Evolutionary conservation across 176 grass and related monocot species (phyloP), one percentile per base, ranked within the genome.

Genomic region (Eragrostis curvula): DNA sequence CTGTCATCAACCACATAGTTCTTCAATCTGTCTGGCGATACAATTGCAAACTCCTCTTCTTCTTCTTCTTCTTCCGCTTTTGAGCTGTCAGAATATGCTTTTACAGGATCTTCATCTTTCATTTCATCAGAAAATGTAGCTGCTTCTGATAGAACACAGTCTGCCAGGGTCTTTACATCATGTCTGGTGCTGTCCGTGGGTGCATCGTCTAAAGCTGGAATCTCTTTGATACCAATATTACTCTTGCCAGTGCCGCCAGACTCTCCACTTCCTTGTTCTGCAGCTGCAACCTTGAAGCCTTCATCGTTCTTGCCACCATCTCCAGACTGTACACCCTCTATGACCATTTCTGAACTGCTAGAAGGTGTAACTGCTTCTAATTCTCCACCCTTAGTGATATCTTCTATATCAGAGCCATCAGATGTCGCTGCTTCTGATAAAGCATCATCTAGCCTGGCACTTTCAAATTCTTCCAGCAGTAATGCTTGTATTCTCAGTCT

Each of bases 401-500:
- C 30, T 57, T 76, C 82, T 23, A 64, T 68, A 83, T 69, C 63
- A 44, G 53, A 57, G 25, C 20, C 14, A 52, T 65, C 27, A 65
- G 66, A 58, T 75, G 76, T 36, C 14, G 28, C 41, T 47, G 56
- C 76, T 15, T 83, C 73, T 77, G 66, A 64, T 52, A 81, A 39
- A 66, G 45, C 74, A 63, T 86, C 36, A 71, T 87, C 65, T 20
- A 89, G 29, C 64, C 53, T 84, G 16, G 73, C 80, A 85, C 39
- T 83, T 72, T 62, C 63, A 87, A 97, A 86, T 67, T 89, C 78
- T 85, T 92, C 59, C 58, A 87, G 29, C 47, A 97, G 84, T 45
- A 92, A 86, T 53, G 50, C 25, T 52, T 56, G 82, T 90, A 97
- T 92, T 74, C 42, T 73, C 16, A 18, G 58, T 78, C 95, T 89